These are phyloP conservation scores for Talinum fruticosum DNA, from an alignment of 148 eudicot species.

Conservation along the genomic window DNA sequence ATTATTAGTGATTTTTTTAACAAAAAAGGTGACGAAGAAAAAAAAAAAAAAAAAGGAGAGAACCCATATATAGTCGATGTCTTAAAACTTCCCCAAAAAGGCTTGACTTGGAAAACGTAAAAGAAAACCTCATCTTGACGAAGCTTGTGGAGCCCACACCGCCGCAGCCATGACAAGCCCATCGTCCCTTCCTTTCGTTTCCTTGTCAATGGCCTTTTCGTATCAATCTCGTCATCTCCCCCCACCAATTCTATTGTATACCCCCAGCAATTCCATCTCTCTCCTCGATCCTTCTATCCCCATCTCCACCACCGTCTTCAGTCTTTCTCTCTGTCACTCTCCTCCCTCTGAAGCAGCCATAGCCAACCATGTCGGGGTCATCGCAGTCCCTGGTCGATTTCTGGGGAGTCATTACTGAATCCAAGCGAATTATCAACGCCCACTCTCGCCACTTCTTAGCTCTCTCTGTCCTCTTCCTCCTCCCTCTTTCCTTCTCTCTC, in stretches of 20 bases:
- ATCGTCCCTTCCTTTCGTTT: neutral
- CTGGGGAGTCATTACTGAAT: slow-evolving; percentile 37
- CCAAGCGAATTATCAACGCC: slow-evolving; percentile 44
- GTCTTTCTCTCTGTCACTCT: neutral
- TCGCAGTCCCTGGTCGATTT: slow-evolving; percentile 31
- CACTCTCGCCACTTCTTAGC: slow-evolving; percentile 57
- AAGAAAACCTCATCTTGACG: neutral
- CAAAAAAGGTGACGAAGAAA: too few species aligned
- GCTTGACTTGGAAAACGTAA: neutral
- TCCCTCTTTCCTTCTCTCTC: slow-evolving; percentile 44
- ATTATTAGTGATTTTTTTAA: too few species aligned
- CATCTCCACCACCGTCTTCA: neutral
- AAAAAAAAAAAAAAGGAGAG: too few species aligned
- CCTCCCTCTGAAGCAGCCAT: too few species aligned
- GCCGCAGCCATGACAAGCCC: neutral
- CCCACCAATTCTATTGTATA: neutral
- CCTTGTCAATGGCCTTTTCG: neutral
- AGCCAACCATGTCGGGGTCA: slow-evolving; percentile 22
- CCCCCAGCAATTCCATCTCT: neutral
- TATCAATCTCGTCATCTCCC: neutral
- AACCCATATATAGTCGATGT: too few species aligned
- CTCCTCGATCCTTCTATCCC: neutral
- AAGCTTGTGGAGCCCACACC: neutral
- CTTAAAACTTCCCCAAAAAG: neutral
- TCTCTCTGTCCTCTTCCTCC: slow-evolving; percentile 49